phyloP scores from a whole-genome alignment of 2,329 filamentous ascomycete genomes.

The Simplicillium aogashimaense region DNA sequence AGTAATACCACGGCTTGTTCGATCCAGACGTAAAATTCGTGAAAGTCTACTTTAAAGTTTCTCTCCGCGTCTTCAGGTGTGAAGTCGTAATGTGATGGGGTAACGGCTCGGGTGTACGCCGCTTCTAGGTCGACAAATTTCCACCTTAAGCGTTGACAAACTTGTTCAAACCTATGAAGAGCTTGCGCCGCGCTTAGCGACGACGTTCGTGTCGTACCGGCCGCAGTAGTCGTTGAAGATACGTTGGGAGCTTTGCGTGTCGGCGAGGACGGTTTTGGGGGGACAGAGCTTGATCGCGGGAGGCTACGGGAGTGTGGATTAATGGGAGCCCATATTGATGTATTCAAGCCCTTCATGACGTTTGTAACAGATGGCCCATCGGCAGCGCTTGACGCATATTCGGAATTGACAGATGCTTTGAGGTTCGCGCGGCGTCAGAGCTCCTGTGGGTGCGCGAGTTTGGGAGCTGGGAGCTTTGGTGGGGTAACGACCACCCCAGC shows the following conservation, averaged over 20 bases:
- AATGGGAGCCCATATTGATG: slow-evolving; percentile 1
- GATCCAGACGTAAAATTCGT: slow-evolving; percentile 65
- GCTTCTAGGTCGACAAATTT: slow-evolving; percentile 50
- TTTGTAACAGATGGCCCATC: no score
- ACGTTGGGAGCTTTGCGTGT: slow-evolving; percentile 3
- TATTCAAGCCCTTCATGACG: no score
- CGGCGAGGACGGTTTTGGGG: slow-evolving; percentile 1
- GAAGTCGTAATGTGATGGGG: slow-evolving; percentile 23
- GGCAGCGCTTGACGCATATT: no score
- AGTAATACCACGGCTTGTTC: slow-evolving; percentile 61
- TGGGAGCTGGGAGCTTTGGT: no score
- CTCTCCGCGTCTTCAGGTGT: slow-evolving; percentile 40
- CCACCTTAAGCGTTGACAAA: slow-evolving; percentile 51
- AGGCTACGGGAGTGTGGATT: neutral
- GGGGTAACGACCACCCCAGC: no score
- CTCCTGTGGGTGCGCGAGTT: no score
- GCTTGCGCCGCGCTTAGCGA: slow-evolving; percentile 26
- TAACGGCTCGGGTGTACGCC: slow-evolving; percentile 42
- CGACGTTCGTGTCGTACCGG: neutral
- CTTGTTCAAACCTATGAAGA: slow-evolving; percentile 48
- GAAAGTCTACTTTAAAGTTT: slow-evolving; percentile 72
- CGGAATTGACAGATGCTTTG: neutral
- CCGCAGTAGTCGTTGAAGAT: slow-evolving; percentile 8
- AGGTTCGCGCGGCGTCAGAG: no score
- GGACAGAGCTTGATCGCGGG: slow-evolving; percentile 4